Percentiles rank a stretch among this genome's conserved stretches.
Evolutionary conservation across 192 early-diverging fungal genomes (phyloP).

Genomic region (Coemansia sp.): DNA sequence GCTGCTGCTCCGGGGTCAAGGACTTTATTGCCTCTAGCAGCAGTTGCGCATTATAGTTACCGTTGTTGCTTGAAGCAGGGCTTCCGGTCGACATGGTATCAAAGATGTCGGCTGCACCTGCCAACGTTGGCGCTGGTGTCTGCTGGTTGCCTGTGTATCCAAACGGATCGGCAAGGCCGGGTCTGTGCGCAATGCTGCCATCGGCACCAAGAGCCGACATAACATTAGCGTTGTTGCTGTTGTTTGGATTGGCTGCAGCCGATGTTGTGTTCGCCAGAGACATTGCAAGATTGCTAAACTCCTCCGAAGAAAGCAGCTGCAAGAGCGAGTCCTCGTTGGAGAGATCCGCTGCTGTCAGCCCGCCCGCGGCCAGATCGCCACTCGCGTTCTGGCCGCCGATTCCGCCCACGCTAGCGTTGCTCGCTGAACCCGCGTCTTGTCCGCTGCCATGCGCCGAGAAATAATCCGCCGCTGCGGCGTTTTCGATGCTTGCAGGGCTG

Average conservation of each 20-base stretch:
- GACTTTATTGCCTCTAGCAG: constrained; percentile 11
- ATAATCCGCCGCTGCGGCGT: constrained; percentile 5
- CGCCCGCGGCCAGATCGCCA: background rate
- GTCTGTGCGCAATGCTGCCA: background rate
- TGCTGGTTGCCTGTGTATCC: background rate
- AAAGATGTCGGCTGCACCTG: background rate
- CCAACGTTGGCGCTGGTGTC: background rate
- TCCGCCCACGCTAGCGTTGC: background rate
- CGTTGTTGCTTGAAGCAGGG: background rate
- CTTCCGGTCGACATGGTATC: background rate
- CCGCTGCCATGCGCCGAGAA: background rate
- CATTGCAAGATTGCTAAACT: constrained; percentile 4
- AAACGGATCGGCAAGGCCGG: background rate
- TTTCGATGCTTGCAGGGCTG: background rate
- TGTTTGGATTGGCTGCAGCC: background rate
- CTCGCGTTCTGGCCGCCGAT: background rate
- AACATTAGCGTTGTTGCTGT: background rate
- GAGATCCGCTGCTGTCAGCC: background rate
- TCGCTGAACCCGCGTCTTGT: background rate
- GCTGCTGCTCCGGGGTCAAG: constrained; percentile 31
- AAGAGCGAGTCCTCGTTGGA: background rate
- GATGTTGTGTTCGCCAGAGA: background rate
- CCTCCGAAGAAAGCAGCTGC: constrained; percentile 1
- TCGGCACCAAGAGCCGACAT: background rate
- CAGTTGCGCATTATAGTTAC: constrained; percentile 1